Percentiles rank a stretch among this genome's conserved stretches.
These are phyloP conservation scores for Truncatella angustata DNA, from an alignment of 2,329 filamentous ascomycete species.

Conservation along the genomic window DNA sequence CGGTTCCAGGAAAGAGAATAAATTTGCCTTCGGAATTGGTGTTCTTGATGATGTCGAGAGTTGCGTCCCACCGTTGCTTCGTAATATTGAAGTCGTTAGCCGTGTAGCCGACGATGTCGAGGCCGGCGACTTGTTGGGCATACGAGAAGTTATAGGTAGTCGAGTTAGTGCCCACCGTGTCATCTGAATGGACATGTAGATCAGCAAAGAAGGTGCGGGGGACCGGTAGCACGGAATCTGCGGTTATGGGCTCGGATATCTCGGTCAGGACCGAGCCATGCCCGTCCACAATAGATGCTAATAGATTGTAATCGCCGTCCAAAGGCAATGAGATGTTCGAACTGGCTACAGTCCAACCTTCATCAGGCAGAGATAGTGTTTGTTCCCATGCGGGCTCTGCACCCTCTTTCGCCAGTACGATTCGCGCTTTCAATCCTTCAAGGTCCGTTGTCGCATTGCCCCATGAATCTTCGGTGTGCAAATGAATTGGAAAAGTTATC, in stretches of 20 bases:
- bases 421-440: slow-evolving; percentile 4
- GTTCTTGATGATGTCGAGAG: slow-evolving; percentile 21
- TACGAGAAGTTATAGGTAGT: slow-evolving; percentile 36
- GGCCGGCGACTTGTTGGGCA: slow-evolving; percentile 30
- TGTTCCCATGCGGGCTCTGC: not conserved
- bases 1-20: slow-evolving; percentile 12
- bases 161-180: slow-evolving; percentile 34
- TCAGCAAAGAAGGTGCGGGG: slow-evolving; percentile 29
- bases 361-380: not conserved
- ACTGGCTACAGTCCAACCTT: not conserved
- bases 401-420: slow-evolving; percentile 4
- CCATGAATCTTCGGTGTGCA: slow-evolving; percentile 25
- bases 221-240: slow-evolving; percentile 14
- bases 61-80: slow-evolving; percentile 27
- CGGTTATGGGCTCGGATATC: not conserved
- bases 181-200: slow-evolving; percentile 35
- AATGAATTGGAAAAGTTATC: slow-evolving; percentile 20
- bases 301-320: slow-evolving; percentile 13
- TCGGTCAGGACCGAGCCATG: not conserved
- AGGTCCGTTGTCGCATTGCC: slow-evolving; percentile 23
- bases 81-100: slow-evolving; percentile 39
- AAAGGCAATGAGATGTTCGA: not conserved
- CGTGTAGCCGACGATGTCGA: slow-evolving; percentile 35
- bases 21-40: slow-evolving; percentile 10
- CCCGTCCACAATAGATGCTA: not conserved